Conservation (phyloP, 345 rosid genomes). For the Hibiscus trionum region DNA sequence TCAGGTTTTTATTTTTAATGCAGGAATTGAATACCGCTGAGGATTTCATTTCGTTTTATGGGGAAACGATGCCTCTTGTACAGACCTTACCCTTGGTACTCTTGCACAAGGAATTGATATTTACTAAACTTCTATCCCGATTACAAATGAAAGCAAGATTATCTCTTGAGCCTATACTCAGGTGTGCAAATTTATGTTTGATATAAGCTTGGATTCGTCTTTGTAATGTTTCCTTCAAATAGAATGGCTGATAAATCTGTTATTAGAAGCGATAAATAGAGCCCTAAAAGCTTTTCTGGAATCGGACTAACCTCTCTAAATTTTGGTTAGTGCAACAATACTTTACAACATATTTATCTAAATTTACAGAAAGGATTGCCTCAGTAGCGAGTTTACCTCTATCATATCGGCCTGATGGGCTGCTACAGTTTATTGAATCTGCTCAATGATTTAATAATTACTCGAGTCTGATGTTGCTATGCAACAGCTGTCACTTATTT, state of each 20-base stretch:
- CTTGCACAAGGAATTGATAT: slow-evolving; percentile 58
- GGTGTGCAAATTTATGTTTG: slow-evolving; percentile 31
- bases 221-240: neutral
- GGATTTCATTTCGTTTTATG: slow-evolving; percentile 76
- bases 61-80: slow-evolving; percentile 62
- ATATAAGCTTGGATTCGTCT: neutral
- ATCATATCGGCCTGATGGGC: neutral
- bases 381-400: neutral
- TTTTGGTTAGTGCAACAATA: neutral
- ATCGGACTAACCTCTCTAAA: neutral
- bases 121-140: slow-evolving; percentile 55
- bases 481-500: neutral
- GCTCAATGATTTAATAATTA: neutral
- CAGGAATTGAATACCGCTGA: slow-evolving; percentile 90
- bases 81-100: slow-evolving; percentile 59
- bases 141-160: slow-evolving; percentile 77
- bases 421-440: neutral
- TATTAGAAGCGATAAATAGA: neutral
- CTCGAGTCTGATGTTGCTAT: neutral
- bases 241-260: neutral
- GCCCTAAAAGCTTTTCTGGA: neutral
- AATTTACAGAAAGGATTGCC: neutral
- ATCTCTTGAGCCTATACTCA: slow-evolving; percentile 82
- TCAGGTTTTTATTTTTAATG: slow-evolving; percentile 3
- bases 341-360: neutral